These are phyloP conservation scores for Xylaria sp. DNA, from an alignment of 2,329 filamentous ascomycete genomes.

Conservation along the genomic window DNA sequence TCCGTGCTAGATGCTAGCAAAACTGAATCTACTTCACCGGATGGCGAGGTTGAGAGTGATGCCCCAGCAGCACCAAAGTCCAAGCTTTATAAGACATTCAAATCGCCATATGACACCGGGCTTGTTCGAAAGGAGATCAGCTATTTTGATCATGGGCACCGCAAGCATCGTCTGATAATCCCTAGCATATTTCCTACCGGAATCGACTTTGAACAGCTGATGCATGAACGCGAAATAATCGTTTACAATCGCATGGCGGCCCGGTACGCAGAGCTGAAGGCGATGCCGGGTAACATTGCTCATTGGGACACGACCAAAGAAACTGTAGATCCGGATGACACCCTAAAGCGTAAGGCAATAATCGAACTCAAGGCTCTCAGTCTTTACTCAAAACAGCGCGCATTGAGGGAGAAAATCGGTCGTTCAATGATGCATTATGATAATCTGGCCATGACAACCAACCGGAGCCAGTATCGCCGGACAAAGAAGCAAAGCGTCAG, in stretches of 20 bases:
- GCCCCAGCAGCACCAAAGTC: conserved; percentile 47
- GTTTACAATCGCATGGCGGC: conserved; percentile 90
- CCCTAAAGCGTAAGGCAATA: conserved; percentile 83
- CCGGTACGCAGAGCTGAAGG: conserved; percentile 82
- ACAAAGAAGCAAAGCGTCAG: conserved; percentile 97
- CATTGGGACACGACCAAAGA: conserved; percentile 83
- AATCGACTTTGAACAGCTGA: conserved; percentile 82
- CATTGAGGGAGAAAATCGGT: conserved; percentile 83
- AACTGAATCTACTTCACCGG: conserved; percentile 42
- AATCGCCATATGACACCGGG: conserved; percentile 69
- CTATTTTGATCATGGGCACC: conserved; percentile 78
- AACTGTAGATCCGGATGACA: conserved; percentile 72
- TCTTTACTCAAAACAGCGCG: conserved; percentile 86
- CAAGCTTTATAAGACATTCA: conserved; percentile 72
- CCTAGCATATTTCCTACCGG: conserved; percentile 89
- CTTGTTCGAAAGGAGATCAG: conserved; percentile 67
- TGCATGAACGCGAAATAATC: conserved; percentile 85
- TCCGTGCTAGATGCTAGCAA: conserved; percentile 43
- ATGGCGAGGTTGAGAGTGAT: conserved; percentile 40
- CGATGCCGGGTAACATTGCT: conserved; percentile 81
- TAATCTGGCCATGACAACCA: conserved; percentile 96
- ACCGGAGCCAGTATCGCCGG: conserved; percentile 85
- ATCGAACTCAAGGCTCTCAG: conserved; percentile 95
- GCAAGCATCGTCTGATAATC: conserved; percentile 78
- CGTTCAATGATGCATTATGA: conserved; percentile 94